A percentile compares a stretch with the other conserved stretches of the same genome.
These are phyloP conservation scores for Trichosporon inkin DNA, from an alignment of 1,284 basidiomycete genomes.

Conservation along the genomic window DNA sequence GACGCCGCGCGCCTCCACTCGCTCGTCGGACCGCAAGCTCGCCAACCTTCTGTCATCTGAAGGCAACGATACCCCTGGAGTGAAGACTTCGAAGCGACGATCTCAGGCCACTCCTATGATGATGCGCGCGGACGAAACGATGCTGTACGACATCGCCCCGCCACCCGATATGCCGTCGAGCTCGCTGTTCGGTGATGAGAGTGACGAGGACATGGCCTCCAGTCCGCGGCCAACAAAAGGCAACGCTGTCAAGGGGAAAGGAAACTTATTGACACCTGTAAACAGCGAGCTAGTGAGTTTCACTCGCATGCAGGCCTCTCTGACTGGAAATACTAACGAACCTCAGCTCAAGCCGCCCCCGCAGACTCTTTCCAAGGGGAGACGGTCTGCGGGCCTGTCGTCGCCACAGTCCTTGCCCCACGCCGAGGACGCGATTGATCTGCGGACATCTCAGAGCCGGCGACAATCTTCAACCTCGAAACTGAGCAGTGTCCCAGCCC, in stretches of 20 bases:
- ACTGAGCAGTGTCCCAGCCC: not conserved
- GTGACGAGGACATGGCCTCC: slow-evolving; percentile 8
- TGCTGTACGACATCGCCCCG: slow-evolving; percentile 14
- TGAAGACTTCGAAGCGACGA: not conserved
- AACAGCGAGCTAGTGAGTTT: slow-evolving; percentile 32
- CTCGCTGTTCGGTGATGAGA: slow-evolving; percentile 13
- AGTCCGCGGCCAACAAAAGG: not conserved
- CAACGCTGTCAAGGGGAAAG: slow-evolving; percentile 14
- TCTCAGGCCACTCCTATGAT: slow-evolving; percentile 5
- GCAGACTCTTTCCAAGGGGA: not conserved
- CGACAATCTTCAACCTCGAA: not conserved
- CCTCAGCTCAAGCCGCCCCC: not conserved
- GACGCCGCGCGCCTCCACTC: not conserved
- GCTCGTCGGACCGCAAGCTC: not conserved
- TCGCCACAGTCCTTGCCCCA: not conserved
- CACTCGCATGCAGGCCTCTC: not conserved
- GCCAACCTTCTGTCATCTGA: not conserved
- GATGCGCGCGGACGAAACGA: slow-evolving; percentile 14
- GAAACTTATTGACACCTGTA: slow-evolving; percentile 36
- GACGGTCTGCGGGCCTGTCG: not conserved
- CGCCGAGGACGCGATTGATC: not conserved
- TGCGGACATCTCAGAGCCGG: not conserved
- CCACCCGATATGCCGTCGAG: slow-evolving; percentile 15
- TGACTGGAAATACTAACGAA: not conserved
- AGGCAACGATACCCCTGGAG: not conserved